Evolutionary conservation across 345 rosid genomes (phyloP).

Genomic region (Lenwebbia sp.): DNA sequence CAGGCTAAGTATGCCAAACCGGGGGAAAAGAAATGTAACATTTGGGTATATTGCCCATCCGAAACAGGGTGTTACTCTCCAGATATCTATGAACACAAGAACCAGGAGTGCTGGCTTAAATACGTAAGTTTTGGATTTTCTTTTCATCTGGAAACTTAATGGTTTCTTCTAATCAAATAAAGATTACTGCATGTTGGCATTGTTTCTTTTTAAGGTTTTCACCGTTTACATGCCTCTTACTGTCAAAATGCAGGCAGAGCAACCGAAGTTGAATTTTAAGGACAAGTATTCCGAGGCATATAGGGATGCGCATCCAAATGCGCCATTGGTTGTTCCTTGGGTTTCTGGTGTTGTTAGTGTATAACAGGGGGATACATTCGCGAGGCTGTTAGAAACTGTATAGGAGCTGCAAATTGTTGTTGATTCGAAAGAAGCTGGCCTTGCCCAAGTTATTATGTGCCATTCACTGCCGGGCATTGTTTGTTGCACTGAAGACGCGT

Average conservation of each 20-base stretch:
- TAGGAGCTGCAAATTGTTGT: neutral
- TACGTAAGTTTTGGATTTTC: conserved; percentile 34
- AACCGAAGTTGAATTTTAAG: conserved; percentile 66
- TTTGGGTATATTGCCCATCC: conserved; percentile 95
- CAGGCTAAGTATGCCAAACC: conserved; percentile 71
- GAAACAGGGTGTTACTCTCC: conserved; percentile 85
- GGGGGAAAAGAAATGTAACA: conserved; percentile 82
- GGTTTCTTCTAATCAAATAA: neutral
- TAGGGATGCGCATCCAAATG: conserved; percentile 68
- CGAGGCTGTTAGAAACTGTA: neutral
- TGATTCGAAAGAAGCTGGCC: neutral
- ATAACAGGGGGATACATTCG: conserved; percentile 3
- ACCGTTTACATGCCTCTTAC: neutral
- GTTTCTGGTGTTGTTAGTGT: conserved; percentile 61
- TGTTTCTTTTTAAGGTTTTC: neutral
- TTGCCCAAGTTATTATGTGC: neutral
- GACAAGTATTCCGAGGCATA: conserved; percentile 66
- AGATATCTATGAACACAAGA: conserved; percentile 78
- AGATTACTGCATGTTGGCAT: neutral
- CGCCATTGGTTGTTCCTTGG: conserved; percentile 89
- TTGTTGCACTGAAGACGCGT: neutral
- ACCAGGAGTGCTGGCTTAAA: conserved; percentile 95
- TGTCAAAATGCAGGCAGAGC: conserved; percentile 60
- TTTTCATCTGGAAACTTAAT: neutral
- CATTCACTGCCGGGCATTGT: neutral